Evolutionary conservation across 2,329 filamentous ascomycete genomes (phyloP), one percentile per base, ranked within the genome.

Genomic region (Pseudogymnoascus sp.): DNA sequence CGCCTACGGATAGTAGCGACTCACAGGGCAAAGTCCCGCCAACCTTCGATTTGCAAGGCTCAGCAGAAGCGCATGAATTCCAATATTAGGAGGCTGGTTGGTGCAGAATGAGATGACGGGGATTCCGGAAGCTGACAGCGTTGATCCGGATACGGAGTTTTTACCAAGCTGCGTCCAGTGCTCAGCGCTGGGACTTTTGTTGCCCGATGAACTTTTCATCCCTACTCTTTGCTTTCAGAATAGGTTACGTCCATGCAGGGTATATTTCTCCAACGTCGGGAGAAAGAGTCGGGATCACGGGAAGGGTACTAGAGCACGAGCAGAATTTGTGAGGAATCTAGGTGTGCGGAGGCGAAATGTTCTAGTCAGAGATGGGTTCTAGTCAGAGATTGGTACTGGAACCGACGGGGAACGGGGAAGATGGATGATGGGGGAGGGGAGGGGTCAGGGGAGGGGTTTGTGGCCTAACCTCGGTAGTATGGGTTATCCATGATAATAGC

Each of bases 391-490:
- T 40, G n/a, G 16, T 12, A 46, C 2, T 25, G 8, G 12, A 56
- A 18, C n/a, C n/a, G 49, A 56, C 18, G n/a, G 43, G 23, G 21
- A 34, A 34, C 31, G 9, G 31, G 31, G 31, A 3, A 31, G 31
- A 34, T 34, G 31, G 25, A 28, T 28, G 21, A 23, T 23, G 21
- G 21, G 21, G 21, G 21, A 23, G 21, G 31, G 31, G 31, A 11
- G 21, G 21, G 21, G 21, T 23, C 21, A 34, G 31, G 31, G 31
- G 31, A 34, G 31, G 31, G 21, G 11, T 16, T 34, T 3, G 25
- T 56, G 49, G 49, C 49, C 28, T 21, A 34, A 56, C 49, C 49
- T 56, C 49, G 49, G 49, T 56, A 56, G 49, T 56, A 56, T 34
- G 28, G 28, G 1, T 18, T 18, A 49, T 34, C 28, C 49, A 56